Conservation (phyloP, 306 rosid genomes). For the Abrus precatorius region DNA sequence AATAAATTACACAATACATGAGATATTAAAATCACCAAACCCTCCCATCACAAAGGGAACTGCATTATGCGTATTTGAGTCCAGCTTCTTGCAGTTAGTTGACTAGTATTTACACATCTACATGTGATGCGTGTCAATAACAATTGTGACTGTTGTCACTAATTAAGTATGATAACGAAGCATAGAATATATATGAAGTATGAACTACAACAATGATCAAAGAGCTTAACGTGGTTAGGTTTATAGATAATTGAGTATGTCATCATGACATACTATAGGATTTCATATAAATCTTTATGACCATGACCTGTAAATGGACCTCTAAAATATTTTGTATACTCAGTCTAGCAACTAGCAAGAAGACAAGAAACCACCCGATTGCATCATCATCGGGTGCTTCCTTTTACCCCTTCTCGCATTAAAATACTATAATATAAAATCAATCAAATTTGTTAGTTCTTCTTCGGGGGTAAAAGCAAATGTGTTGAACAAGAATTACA, state of each 20-base stretch:
- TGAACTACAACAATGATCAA: no score
- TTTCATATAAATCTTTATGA: no score
- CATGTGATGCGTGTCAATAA: no score
- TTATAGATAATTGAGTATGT: no score
- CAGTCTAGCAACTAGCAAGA: not conserved
- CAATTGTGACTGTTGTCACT: no score
- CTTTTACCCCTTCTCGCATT: not conserved
- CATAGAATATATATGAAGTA: no score
- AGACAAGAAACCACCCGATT: slow-evolving; percentile 12
- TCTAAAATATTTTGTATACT: not conserved
- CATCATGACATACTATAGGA: no score
- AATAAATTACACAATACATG: not conserved
- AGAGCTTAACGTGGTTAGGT: no score
- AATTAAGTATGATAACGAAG: no score
- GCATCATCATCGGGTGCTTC: not conserved
- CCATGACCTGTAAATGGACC: no score
- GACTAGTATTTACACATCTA: no score
- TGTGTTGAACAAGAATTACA: slow-evolving; percentile 16
- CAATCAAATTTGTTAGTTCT: slow-evolving; percentile 1
- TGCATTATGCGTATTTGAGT: not conserved
- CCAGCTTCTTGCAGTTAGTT: no score
- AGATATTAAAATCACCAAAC: not conserved
- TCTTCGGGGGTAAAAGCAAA: slow-evolving; percentile 2
- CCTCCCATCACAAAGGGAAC: not conserved
- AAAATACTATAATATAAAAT: slow-evolving; percentile 7